Percentiles rank a stretch among this genome's conserved stretches.
Conservation (phyloP, 2,329 filamentous ascomycete genomes). For the Colletotrichum lindemuthianum region DNA sequence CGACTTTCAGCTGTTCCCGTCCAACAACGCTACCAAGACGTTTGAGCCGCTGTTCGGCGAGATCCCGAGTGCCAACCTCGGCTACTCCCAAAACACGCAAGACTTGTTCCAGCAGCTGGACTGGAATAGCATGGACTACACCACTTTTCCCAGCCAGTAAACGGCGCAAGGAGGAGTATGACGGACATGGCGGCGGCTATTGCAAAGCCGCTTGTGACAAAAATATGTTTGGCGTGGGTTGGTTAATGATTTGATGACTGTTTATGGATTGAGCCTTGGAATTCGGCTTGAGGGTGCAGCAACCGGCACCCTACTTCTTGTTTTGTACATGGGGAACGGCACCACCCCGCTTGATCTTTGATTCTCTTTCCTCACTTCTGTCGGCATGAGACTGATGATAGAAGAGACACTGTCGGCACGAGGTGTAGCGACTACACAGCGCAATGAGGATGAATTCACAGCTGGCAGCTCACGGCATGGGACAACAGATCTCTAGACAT, state of each 20-base stretch:
- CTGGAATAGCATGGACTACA: conserved; percentile 50
- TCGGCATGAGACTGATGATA: conserved; percentile 31
- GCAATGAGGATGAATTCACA: background rate
- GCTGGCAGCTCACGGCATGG: background rate
- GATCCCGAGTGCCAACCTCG: conserved; percentile 59
- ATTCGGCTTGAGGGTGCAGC: conserved; percentile 17
- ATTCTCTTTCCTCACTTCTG: conserved; percentile 25
- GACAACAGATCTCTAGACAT: conserved; percentile 27
- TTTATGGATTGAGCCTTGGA: conserved; percentile 22
- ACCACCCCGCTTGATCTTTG: conserved; percentile 29
- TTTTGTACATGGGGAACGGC: conserved; percentile 29
- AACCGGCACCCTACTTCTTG: conserved; percentile 12
- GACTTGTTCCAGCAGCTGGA: conserved; percentile 58
- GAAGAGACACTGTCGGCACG: conserved; percentile 12
- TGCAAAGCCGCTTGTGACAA: conserved; percentile 17
- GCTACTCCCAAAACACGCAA: conserved; percentile 64
- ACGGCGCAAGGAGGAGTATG: background rate
- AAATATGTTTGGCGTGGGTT: conserved; percentile 12
- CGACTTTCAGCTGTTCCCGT: conserved; percentile 74
- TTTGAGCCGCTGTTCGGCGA: conserved; percentile 61
- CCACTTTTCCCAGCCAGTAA: conserved; percentile 45
- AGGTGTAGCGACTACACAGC: conserved; percentile 4
- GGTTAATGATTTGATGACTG: conserved; percentile 34
- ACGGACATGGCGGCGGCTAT: conserved; percentile 12
- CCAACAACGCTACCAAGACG: conserved; percentile 51